Evolutionary conservation across 805 yeast species (phyloP).

Genomic region (Metschnikowia similis): DNA sequence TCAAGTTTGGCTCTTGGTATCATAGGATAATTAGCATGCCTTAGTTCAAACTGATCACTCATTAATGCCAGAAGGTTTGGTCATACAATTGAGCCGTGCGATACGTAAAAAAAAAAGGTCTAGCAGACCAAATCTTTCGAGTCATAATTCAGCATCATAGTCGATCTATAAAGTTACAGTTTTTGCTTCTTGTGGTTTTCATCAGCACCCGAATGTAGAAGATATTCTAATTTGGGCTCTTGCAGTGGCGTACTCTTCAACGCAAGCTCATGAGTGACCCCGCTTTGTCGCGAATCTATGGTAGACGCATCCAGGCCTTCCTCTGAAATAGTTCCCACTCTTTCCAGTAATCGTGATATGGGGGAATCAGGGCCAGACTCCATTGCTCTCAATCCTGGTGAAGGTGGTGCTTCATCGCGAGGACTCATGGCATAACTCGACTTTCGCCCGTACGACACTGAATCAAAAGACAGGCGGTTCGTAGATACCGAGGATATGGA

Average conservation of each 20-base stretch:
- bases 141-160: neutral
- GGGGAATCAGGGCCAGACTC: neutral
- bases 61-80: no score
- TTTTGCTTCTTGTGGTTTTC: conserved; percentile 1
- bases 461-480: conserved; percentile 28
- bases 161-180: neutral
- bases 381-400: neutral
- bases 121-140: neutral
- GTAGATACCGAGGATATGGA: conserved; percentile 31
- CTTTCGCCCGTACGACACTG: conserved; percentile 19
- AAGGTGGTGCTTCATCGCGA: conserved; percentile 1
- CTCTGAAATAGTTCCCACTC: conserved; percentile 1
- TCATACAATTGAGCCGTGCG: neutral
- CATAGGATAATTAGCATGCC: no score
- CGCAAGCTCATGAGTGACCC: neutral
- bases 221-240: conserved; percentile 3
- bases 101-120: no score
- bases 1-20: no score
- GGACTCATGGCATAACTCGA: conserved; percentile 1
- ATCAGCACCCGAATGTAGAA: neutral
- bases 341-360: neutral
- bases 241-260: conserved; percentile 2
- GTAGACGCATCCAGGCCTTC: conserved; percentile 2
- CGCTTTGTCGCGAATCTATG: neutral
- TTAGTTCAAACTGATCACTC: no score